Evolutionary conservation across 2,329 filamentous ascomycete genomes (phyloP).

Genomic region (Aspergillus novofumigatus): DNA sequence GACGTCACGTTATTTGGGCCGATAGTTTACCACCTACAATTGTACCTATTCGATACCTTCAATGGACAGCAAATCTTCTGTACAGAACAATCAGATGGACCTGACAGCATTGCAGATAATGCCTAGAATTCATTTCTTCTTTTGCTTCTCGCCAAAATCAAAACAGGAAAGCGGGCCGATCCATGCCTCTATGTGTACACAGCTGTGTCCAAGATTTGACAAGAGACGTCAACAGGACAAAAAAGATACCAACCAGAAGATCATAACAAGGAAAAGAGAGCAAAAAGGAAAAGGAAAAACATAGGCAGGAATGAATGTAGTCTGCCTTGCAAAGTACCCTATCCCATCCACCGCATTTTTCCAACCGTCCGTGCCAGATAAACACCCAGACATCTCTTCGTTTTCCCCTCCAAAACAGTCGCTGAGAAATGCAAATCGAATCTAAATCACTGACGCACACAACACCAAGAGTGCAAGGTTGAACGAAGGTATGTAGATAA

Average conservation of each 20-base stretch:
- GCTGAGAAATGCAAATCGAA: conserved; percentile 24
- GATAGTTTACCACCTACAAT: neutral
- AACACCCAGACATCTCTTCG: conserved; percentile 13
- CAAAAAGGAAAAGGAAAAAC: conserved; percentile 2
- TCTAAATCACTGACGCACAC: conserved; percentile 9
- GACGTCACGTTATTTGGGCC: neutral
- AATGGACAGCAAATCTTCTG: neutral
- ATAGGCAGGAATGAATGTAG: conserved; percentile 2
- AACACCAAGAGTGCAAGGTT: conserved; percentile 1
- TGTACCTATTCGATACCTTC: neutral
- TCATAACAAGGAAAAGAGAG: neutral
- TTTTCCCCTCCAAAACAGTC: conserved; percentile 14
- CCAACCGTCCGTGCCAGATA: conserved; percentile 15
- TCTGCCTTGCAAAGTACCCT: conserved; percentile 9
- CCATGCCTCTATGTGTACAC: conserved; percentile 8
- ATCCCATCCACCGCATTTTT: conserved; percentile 13
- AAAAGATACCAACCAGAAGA: neutral
- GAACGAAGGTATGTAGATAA: neutral
- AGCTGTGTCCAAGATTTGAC: conserved; percentile 4
- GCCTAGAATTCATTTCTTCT: neutral
- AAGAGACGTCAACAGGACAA: conserved; percentile 2
- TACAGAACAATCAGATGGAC: neutral
- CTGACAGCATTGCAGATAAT: neutral
- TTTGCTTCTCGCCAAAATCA: neutral
- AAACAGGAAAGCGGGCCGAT: neutral